These are phyloP conservation scores for Fraxinus paxiana DNA, from an alignment of 305 asterid genomes.

Conservation along the genomic window DNA sequence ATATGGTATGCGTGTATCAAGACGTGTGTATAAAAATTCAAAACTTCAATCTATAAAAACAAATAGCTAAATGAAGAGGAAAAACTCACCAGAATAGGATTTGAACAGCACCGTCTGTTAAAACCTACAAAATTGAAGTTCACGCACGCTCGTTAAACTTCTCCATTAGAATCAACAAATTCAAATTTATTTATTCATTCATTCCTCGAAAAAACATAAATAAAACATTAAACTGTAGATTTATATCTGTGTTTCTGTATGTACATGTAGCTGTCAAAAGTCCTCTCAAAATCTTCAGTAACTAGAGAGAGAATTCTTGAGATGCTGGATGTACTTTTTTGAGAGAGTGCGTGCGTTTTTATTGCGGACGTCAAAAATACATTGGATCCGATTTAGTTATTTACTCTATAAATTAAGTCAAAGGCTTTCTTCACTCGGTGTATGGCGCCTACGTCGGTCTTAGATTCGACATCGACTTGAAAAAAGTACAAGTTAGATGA, in stretches of 20 bases:
- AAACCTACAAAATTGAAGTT: constrained; percentile 27
- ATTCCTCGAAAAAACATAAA: constrained; percentile 7
- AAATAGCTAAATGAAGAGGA: constrained; percentile 9
- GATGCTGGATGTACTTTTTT: not conserved
- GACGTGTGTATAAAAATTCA: not conserved
- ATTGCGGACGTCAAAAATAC: constrained; percentile 53
- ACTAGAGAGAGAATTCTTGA: constrained; percentile 35
- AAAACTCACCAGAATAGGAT: constrained; percentile 24
- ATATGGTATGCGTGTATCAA: not conserved
- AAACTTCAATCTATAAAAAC: constrained; percentile 1
- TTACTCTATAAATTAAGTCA: constrained; percentile 21
- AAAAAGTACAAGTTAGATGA: not conserved
- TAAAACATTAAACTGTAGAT: constrained; percentile 10
- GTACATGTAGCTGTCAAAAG: constrained; percentile 22
- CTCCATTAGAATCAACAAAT: constrained; percentile 17
- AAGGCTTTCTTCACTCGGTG: constrained; percentile 13
- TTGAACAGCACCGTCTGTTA: constrained; percentile 21
- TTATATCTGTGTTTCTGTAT: not conserved
- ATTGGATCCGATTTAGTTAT: constrained; percentile 41
- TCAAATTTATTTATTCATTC: constrained; percentile 14
- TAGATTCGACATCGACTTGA: not conserved
- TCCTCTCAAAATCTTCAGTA: constrained; percentile 9
- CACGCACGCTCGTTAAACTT: constrained; percentile 5
- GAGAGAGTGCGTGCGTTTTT: constrained; percentile 24
- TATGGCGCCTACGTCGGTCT: not conserved